phyloP scores from a whole-genome alignment of 495 filamentous ascomycete genomes.

The Tuber microsphaerosporum region DNA sequence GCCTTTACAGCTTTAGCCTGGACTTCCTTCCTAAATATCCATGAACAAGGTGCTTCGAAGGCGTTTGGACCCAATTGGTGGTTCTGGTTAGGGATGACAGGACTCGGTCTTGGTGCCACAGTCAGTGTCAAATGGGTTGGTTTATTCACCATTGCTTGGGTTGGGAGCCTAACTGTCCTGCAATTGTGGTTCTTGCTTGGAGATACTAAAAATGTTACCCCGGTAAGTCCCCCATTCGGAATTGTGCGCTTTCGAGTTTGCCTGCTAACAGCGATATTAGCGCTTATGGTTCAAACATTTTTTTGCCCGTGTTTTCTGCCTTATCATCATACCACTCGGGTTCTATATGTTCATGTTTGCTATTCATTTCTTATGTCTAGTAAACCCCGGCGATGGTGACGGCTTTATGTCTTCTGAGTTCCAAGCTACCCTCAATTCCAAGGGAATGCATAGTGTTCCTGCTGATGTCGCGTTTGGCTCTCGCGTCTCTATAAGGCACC shows the following conservation, averaged over 20 bases:
- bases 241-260: background rate
- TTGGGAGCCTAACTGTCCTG: conserved; percentile 79
- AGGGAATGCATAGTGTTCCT: conserved; percentile 88
- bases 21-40: conserved; percentile 90
- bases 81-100: conserved; percentile 91
- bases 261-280: conserved; percentile 42
- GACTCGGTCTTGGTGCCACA: conserved; percentile 80
- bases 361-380: conserved; percentile 86
- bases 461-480: conserved; percentile 87
- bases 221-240: conserved; percentile 46
- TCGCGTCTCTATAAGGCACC: conserved; percentile 75
- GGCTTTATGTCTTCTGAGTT: conserved; percentile 99
- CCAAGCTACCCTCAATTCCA: conserved; percentile 92
- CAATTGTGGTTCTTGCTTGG: conserved; percentile 93
- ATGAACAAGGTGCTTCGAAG: conserved; percentile 78
- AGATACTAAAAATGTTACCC: conserved; percentile 73
- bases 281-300: conserved; percentile 92
- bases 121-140: conserved; percentile 98
- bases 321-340: conserved; percentile 78
- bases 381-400: conserved; percentile 92
- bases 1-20: conserved; percentile 86
- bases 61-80: conserved; percentile 89
- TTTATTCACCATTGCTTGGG: conserved; percentile 97
- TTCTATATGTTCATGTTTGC: conserved; percentile 96
- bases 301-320: conserved; percentile 79